These are phyloP conservation scores for Sporothrix variecibatus DNA, from an alignment of 2,329 filamentous ascomycete species.

Conservation along the genomic window DNA sequence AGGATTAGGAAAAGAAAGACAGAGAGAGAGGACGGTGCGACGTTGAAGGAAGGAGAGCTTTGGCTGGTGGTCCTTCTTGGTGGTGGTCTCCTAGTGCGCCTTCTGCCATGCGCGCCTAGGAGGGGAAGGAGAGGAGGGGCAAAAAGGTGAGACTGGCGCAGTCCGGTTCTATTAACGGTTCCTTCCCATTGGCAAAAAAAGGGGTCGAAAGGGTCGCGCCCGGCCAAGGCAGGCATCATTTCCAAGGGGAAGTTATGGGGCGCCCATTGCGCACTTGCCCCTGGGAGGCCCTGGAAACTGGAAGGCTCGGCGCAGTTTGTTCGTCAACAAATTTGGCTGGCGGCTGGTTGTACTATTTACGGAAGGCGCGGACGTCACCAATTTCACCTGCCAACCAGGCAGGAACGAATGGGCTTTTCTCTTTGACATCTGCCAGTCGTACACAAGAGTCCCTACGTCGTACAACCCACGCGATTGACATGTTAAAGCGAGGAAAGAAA, in stretches of 20 bases:
- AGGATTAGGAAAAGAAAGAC: background rate
- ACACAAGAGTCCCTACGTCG: background rate
- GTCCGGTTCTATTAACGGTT: background rate
- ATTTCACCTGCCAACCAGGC: background rate
- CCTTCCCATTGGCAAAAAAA: background rate
- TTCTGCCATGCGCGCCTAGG: background rate
- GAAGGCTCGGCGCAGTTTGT: background rate
- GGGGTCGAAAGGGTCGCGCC: background rate
- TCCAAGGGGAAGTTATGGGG: background rate
- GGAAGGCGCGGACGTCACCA: slow-evolving; percentile 6
- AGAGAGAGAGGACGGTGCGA: background rate
- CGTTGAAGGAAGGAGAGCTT: slow-evolving; percentile 4
- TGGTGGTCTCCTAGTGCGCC: background rate
- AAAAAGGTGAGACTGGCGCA: slow-evolving; percentile 9
- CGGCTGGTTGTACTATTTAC: background rate
- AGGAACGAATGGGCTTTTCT: background rate
- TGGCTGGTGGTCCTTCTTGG: background rate
- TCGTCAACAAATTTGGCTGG: background rate
- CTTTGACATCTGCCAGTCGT: background rate
- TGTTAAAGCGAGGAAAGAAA: too few species aligned
- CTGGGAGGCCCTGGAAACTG: background rate
- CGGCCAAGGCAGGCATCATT: background rate
- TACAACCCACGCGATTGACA: too few species aligned
- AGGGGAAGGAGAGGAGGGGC: background rate
- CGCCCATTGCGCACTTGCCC: background rate